Percentiles rank a stretch among this genome's conserved stretches.
Evolutionary conservation across 1,284 basidiomycete species (phyloP).

Genomic region (Waitea zeae): DNA sequence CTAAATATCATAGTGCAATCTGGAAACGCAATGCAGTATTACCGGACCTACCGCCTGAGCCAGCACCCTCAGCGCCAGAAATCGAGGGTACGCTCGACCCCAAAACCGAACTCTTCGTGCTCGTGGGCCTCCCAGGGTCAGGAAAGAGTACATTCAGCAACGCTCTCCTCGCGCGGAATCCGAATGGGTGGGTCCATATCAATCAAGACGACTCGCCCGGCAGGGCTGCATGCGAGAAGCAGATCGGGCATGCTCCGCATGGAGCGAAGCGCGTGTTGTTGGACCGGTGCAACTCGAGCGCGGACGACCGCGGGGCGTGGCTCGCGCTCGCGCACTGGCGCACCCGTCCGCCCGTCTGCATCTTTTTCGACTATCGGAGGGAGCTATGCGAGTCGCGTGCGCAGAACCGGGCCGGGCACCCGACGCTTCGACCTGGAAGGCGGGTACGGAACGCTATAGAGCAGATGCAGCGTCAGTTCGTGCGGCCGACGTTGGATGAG

Average conservation of each 20-base stretch:
- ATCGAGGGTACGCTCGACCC: conserved; percentile 21
- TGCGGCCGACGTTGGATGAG: conserved; percentile 24
- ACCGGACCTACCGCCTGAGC: conserved; percentile 28
- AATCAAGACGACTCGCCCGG: conserved; percentile 40
- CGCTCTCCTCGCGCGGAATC: conserved; percentile 25
- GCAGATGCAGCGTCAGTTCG: conserved; percentile 31
- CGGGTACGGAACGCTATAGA: conserved; percentile 34
- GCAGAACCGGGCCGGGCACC: conserved; percentile 35
- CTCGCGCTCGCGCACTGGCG: conserved; percentile 32
- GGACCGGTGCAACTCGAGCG: conserved; percentile 36
- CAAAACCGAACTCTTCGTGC: conserved; percentile 24
- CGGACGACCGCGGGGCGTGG: conserved; percentile 28
- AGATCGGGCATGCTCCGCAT: conserved; percentile 20
- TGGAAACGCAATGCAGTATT: conserved; percentile 35
- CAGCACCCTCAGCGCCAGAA: conserved; percentile 24
- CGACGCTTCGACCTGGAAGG: conserved; percentile 35
- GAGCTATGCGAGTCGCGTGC: conserved; percentile 33
- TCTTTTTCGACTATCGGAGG: conserved; percentile 37
- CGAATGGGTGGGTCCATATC: conserved; percentile 22
- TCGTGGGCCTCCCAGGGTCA: conserved; percentile 41
- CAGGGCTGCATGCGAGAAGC: conserved; percentile 27
- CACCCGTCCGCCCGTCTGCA: conserved; percentile 23
- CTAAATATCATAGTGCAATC: conserved; percentile 35
- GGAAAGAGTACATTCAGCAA: conserved; percentile 40
- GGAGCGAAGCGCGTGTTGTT: conserved; percentile 22